Evolutionary conservation across 805 yeast genomes (phyloP), one percentile per base, ranked within the genome.

Genomic region (Hanseniaspora singularis): DNA sequence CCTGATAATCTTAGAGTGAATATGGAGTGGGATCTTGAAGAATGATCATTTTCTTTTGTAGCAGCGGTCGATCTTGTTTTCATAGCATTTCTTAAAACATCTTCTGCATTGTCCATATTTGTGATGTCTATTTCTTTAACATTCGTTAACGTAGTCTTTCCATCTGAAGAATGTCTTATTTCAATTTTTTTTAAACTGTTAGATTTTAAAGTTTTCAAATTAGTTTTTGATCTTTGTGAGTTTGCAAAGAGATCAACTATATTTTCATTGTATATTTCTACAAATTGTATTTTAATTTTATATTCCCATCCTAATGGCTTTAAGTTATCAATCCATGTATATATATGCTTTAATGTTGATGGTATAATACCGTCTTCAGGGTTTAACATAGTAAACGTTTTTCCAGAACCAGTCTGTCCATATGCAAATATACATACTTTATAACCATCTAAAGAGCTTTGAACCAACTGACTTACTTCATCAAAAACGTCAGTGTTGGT

Each of bases 351-450:
- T 12, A 88, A 70, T 0, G 96, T 81, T 15, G 74, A 67, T 1
- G 94, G 86, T 28, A 87, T 85, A 67, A 89, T 75, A 14, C 98
- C 97, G 56, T 80, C 81, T 1, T 62, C 56, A 0, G 73, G 64
- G 22, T 71, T 65, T 1, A 87, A 73, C 97, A 89, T 92, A 0
- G 98, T 92, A 60, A 64, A 79, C 0, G 97, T 89, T 59, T 89
- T 89, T 3, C 98, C 98, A 0, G 96, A 81, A 0, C 92, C 95
- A 0, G 98, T 92, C 62, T 89, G 98, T 1, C 98, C 98, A 60
- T 92, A 89, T 0, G 97, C 95, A 66, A 89, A 86, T 1, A 92
- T 84, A 61, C 96, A 87, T 2, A 87, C 95, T 54, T 86, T 86
- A 57, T 70, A 78, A 0, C 98, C 98, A 62, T 89, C 94, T 12